Conservation (phyloP, 2,329 filamentous ascomycete genomes). For the Fusarium euwallaceae region DNA sequence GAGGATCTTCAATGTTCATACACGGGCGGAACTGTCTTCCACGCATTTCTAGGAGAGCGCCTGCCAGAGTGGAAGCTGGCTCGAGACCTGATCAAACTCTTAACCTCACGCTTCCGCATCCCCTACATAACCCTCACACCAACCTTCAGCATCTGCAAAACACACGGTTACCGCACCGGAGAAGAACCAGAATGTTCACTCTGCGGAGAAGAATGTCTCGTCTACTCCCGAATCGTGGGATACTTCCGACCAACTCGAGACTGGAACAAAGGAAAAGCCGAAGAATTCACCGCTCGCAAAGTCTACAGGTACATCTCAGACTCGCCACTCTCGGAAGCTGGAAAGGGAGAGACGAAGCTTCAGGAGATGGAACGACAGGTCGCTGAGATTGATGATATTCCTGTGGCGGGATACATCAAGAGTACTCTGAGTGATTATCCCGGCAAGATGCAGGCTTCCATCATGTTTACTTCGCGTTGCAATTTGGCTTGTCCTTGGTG, state of each 20-base stretch:
- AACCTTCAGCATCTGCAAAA: conserved; percentile 42
- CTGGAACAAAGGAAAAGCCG: conserved; percentile 43
- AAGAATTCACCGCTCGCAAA: conserved; percentile 35
- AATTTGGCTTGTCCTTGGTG: conserved; percentile 43
- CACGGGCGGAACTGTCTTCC: conserved; percentile 42
- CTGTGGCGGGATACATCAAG: conserved; percentile 40
- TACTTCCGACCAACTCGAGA: conserved; percentile 42
- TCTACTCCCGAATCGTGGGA: conserved; percentile 42
- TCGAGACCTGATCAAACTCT: conserved; percentile 34
- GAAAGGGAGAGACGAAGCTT: background rate
- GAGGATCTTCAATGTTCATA: conserved; percentile 41
- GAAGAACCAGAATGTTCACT: conserved; percentile 33
- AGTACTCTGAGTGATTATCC: conserved; percentile 42
- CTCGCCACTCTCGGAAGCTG: fast-evolving
- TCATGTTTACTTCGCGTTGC: conserved; percentile 43
- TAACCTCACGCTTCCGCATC: conserved; percentile 38
- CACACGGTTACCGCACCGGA: conserved; percentile 32
- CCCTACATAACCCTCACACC: conserved; percentile 42
- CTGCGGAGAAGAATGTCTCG: conserved; percentile 25
- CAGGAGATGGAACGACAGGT: conserved; percentile 24
- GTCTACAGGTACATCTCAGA: conserved; percentile 29
- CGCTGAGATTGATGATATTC: conserved; percentile 21
- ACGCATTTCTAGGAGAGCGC: conserved; percentile 40
- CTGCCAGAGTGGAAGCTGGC: conserved; percentile 38
- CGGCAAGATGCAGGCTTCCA: conserved; percentile 39